Evolutionary conservation across 495 filamentous ascomycete species (phyloP).

Genomic region (Aspergillus homomorphus): DNA sequence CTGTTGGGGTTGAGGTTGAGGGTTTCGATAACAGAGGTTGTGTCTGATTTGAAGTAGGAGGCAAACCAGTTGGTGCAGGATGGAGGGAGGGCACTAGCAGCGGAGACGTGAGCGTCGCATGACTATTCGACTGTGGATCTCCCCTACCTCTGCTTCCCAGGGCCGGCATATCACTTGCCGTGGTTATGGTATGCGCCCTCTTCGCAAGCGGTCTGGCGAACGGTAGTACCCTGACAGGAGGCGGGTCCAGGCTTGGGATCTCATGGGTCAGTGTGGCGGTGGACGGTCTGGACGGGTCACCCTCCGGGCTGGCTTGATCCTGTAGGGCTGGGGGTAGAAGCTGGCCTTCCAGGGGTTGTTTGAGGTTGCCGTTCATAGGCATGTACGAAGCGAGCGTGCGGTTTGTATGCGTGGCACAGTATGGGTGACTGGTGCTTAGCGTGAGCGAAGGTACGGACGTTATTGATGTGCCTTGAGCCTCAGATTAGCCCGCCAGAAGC

Average conservation of each 20-base stretch:
- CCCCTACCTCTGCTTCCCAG: not conserved
- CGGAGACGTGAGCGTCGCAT: too few species aligned
- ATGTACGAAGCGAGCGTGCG: not conserved
- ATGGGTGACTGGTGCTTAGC: not conserved
- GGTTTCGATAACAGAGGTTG: not conserved
- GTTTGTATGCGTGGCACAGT: not conserved
- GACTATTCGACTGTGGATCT: too few species aligned
- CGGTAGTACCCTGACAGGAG: constrained; percentile 46
- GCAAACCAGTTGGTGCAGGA: not conserved
- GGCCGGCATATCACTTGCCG: not conserved
- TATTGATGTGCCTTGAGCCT: not conserved
- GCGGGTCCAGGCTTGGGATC: constrained; percentile 33
- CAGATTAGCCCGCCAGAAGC: not conserved
- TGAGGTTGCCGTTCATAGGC: not conserved
- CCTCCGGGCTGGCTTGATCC: not conserved
- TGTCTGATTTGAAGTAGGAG: not conserved
- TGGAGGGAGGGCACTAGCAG: not conserved
- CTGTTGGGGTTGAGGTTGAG: too few species aligned
- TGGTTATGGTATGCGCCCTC: constrained; percentile 7
- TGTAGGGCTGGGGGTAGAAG: not conserved
- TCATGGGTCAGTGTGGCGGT: constrained; percentile 24
- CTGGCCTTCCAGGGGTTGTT: constrained; percentile 1
- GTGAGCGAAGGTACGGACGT: constrained; percentile 14
- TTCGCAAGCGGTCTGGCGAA: constrained; percentile 32
- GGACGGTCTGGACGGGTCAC: constrained; percentile 16